Evolutionary conservation across 352 stramenopile species (phyloP).

Genomic region (Globisporangium paddicum): DNA sequence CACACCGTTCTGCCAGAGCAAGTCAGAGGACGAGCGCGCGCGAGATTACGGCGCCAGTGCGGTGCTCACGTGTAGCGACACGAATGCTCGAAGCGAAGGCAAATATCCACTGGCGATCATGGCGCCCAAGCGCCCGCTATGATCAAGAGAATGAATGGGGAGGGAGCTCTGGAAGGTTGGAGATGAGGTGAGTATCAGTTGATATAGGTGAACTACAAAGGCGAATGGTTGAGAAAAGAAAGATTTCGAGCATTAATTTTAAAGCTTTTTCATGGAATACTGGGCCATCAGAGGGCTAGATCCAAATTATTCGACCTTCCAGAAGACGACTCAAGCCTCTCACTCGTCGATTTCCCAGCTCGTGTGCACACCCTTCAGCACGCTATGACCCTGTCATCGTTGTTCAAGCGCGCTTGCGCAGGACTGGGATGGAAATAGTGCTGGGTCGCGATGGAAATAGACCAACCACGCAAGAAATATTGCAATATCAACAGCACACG

Average conservation of each 20-base stretch:
- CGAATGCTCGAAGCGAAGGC: slow-evolving; percentile 6
- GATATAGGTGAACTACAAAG: not conserved
- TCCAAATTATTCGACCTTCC: no score
- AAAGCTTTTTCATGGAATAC: no score
- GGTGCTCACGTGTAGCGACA: slow-evolving; percentile 19
- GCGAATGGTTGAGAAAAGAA: no score
- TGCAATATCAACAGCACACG: not conserved
- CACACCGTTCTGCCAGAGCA: slow-evolving; percentile 23
- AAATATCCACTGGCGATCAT: slow-evolving; percentile 15
- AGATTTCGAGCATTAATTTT: no score
- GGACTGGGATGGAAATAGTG: not conserved
- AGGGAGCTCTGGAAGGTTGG: no score
- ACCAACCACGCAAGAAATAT: no score
- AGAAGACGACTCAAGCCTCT: no score
- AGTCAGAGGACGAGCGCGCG: slow-evolving; percentile 5
- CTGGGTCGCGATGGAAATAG: not conserved
- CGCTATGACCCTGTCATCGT: no score
- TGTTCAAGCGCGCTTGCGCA: not conserved
- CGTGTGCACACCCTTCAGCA: no score
- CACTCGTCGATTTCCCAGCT: no score
- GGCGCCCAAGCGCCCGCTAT: slow-evolving; percentile 1
- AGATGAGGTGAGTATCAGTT: not conserved
- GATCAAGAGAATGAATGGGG: no score
- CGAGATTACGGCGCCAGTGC: not conserved
- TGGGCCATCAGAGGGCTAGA: no score